phyloP scores from a whole-genome alignment of 257 asterid species.

The Nicotiana otophora region DNA sequence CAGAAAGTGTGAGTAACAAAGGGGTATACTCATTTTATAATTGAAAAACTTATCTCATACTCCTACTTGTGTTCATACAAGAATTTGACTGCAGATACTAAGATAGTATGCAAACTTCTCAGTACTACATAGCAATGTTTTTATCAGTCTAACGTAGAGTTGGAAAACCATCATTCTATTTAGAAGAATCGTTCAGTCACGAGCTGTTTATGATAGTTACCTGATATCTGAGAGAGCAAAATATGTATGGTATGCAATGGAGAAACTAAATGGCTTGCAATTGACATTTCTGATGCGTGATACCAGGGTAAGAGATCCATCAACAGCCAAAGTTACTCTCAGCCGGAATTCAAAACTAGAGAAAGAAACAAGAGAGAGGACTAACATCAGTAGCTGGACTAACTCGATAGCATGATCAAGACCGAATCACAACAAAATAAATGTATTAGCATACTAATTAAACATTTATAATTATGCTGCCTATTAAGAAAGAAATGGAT shows the following conservation, averaged over 20 bases:
- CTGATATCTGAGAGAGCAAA: slow-evolving; percentile 80
- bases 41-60: too few relatives aligned
- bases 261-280: slow-evolving; percentile 83
- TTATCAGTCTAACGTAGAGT: background rate
- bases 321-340: slow-evolving; percentile 52
- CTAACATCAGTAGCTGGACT: background rate
- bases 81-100: background rate
- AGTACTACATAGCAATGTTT: background rate
- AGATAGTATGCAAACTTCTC: background rate
- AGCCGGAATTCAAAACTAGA: slow-evolving; percentile 69
- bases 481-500: background rate
- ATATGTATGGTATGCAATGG: slow-evolving; percentile 68
- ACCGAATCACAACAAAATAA: background rate
- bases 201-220: slow-evolving; percentile 23
- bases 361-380: background rate
- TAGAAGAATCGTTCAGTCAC: background rate
- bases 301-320: slow-evolving; percentile 55
- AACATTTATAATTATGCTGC: background rate
- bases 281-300: slow-evolving; percentile 72
- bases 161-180: background rate
- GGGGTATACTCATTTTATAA: background rate
- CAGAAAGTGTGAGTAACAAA: background rate
- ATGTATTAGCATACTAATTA: background rate
- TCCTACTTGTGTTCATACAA: background rate
- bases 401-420: background rate